These are phyloP conservation scores for Calonectria pseudoturangicola DNA, from an alignment of 2,329 filamentous ascomycete species.

Conservation along the genomic window DNA sequence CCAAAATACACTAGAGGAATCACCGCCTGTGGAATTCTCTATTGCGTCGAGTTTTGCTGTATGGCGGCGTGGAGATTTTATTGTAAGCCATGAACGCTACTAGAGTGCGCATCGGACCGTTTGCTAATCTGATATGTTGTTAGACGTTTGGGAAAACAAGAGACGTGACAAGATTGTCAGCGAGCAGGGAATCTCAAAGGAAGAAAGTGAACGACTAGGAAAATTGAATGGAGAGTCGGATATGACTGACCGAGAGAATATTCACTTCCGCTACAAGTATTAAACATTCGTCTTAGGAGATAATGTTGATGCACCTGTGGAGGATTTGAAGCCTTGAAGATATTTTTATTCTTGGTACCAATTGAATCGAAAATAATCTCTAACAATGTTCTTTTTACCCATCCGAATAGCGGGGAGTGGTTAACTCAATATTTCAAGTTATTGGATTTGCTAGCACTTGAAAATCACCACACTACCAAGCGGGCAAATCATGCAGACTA, in stretches of 20 bases:
- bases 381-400: too few relatives aligned
- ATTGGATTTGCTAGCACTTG: too few relatives aligned
- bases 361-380: too few relatives aligned
- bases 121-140: conserved; percentile 10
- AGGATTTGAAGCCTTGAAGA: too few relatives aligned
- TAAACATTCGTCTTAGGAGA: background rate
- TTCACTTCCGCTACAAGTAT: conserved; percentile 51
- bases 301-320: background rate
- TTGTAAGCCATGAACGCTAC: conserved; percentile 42
- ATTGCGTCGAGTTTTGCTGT: conserved; percentile 52
- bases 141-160: conserved; percentile 55
- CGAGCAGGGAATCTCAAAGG: conserved; percentile 51
- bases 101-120: too few relatives aligned
- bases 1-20: conserved; percentile 49
- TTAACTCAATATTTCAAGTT: too few relatives aligned
- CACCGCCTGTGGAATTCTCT: conserved; percentile 51
- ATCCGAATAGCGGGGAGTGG: too few relatives aligned
- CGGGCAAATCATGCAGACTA: too few relatives aligned
- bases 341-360: too few relatives aligned
- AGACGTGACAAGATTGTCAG: conserved; percentile 48
- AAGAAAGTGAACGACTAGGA: conserved; percentile 52
- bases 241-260: conserved; percentile 53
- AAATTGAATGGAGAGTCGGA: conserved; percentile 53
- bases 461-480: too few relatives aligned
- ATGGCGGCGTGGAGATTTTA: conserved; percentile 54